A percentile compares a stretch with the other conserved stretches of the same genome.
Conservation (phyloP, 164 flowering plant species). For the Liriodendron chinense region DNA sequence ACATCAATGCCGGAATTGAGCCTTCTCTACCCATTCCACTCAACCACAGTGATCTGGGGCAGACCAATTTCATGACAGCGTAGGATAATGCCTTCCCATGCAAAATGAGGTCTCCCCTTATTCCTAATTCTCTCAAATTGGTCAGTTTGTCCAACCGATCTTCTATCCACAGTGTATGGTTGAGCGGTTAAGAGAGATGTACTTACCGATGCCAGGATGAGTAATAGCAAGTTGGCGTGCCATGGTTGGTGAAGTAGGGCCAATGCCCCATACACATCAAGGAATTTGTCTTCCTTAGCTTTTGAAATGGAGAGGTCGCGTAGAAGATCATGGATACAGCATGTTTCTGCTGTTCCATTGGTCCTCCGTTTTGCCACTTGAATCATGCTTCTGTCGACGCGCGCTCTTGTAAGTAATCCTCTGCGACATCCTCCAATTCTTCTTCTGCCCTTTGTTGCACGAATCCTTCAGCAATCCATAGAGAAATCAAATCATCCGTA, state of each 20-base stretch:
- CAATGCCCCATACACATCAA: neutral
- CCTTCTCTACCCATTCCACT: neutral
- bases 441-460: neutral
- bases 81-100: neutral
- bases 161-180: neutral
- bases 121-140: constrained; percentile 1
- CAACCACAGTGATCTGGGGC: neutral
- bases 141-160: neutral
- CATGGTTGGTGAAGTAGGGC: neutral
- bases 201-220: neutral
- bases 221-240: neutral
- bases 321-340: constrained; percentile 4
- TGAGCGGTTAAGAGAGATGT: neutral
- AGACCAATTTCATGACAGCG: neutral
- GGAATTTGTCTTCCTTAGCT: neutral
- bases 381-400: neutral
- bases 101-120: neutral
- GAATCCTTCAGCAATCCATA: constrained; percentile 12
- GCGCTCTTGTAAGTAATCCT: constrained; percentile 3
- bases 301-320: neutral
- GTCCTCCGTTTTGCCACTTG: neutral
- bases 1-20: neutral
- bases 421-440: constrained; percentile 7
- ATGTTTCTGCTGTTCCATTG: neutral
- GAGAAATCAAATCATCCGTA: neutral